Conservation (phyloP, 768 basidiomycete genomes). For the Agaricus subrufescens region DNA sequence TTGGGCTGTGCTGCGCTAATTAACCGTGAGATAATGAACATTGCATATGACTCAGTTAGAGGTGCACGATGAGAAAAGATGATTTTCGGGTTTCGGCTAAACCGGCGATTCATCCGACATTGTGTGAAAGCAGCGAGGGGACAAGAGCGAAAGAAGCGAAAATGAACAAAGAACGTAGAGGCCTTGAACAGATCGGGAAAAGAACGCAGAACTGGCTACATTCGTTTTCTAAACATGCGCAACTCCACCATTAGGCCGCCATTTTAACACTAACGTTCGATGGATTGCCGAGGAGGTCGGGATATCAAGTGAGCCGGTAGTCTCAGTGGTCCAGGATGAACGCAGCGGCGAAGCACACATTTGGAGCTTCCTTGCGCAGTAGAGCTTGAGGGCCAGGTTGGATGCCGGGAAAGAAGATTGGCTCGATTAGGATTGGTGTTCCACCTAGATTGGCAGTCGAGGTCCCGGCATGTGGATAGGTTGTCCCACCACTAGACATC, state of each 20-base stretch:
- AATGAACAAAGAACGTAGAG: too few relatives aligned
- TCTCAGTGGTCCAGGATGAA: neutral
- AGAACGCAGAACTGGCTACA: neutral
- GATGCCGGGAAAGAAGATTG: neutral
- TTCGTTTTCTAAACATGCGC: neutral
- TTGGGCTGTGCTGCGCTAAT: too few relatives aligned
- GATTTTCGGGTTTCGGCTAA: too few relatives aligned
- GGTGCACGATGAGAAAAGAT: too few relatives aligned
- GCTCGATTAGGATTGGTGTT: neutral
- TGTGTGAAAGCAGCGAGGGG: too few relatives aligned
- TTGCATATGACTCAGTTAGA: too few relatives aligned
- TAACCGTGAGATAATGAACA: too few relatives aligned
- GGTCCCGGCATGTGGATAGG: too few relatives aligned
- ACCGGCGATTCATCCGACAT: too few relatives aligned
- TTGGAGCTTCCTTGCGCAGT: neutral
- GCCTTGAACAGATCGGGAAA: neutral
- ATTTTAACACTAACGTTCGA: neutral
- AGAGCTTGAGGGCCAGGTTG: conserved; percentile 1
- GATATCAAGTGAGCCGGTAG: neutral
- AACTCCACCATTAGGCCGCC: neutral
- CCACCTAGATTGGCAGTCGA: neutral
- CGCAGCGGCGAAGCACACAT: neutral
- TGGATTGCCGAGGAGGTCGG: conserved; percentile 7
- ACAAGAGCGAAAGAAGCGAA: too few relatives aligned
- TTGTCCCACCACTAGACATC: too few relatives aligned